These are phyloP conservation scores for Luvunga scandens DNA, from an alignment of 345 rosid species.

Conservation along the genomic window DNA sequence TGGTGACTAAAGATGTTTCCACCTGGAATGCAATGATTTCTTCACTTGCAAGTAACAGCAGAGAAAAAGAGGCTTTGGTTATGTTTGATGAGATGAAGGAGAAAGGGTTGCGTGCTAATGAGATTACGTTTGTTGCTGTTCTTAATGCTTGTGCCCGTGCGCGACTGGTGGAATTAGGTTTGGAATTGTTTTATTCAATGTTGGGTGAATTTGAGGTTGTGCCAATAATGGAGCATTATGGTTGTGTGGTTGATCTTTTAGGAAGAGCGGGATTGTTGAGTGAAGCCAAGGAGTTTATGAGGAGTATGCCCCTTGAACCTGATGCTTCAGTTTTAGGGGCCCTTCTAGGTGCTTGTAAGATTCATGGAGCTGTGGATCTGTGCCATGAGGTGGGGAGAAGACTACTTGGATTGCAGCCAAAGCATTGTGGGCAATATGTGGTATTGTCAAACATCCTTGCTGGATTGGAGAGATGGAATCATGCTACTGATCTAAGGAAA, in stretches of 20 bases:
- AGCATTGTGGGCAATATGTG: constrained; percentile 45
- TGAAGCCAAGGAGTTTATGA: constrained; percentile 50
- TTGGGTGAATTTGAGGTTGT: constrained; percentile 30
- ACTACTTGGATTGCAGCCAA: constrained; percentile 46
- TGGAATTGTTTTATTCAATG: constrained; percentile 40
- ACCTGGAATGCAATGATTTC: constrained; percentile 75
- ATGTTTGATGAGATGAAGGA: constrained; percentile 54
- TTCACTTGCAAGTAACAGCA: constrained; percentile 50
- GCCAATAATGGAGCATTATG: constrained; percentile 65
- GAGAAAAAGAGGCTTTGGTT: constrained; percentile 40
- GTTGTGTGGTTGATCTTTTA: constrained; percentile 75
- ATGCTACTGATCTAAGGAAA: constrained; percentile 51
- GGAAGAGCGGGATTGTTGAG: constrained; percentile 66
- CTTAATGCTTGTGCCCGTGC: constrained; percentile 67
- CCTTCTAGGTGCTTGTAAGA: constrained; percentile 65
- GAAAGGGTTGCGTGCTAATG: constrained; percentile 39
- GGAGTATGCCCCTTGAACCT: constrained; percentile 55
- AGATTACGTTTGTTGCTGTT: constrained; percentile 53
- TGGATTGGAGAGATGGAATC: constrained; percentile 42
- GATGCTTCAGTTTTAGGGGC: constrained; percentile 48
- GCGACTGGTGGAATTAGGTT: constrained; percentile 46
- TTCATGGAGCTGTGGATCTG: constrained; percentile 49
- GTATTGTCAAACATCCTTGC: constrained; percentile 49
- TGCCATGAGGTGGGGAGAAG: constrained; percentile 46
- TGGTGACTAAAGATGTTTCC: constrained; percentile 39